phyloP scores from a whole-genome alignment of 495 filamentous ascomycete species.

The Evernia prunastri region DNA sequence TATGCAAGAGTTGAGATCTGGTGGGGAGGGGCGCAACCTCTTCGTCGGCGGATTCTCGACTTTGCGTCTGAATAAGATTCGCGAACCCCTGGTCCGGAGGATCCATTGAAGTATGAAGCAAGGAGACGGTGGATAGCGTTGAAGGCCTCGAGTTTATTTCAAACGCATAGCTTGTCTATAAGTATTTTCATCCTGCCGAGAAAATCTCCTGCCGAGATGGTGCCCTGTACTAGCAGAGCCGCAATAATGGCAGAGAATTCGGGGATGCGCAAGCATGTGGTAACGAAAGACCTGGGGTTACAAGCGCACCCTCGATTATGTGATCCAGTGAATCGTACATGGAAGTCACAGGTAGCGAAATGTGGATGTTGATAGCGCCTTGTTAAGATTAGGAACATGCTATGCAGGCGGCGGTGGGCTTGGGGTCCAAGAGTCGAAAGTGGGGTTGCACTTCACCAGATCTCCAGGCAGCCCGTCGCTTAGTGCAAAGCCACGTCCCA shows the following conservation, averaged over 20 bases:
- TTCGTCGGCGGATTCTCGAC: background rate
- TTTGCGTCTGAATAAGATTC: background rate
- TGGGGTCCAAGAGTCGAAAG: too few species aligned
- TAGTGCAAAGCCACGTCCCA: too few species aligned
- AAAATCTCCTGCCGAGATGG: too few species aligned
- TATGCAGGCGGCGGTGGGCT: too few species aligned
- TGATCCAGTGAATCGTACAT: too few species aligned
- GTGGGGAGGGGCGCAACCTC: background rate
- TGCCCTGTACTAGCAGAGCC: too few species aligned
- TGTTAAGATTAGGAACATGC: too few species aligned
- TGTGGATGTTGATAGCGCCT: too few species aligned
- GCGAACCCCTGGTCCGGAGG: background rate
- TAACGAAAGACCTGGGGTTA: background rate
- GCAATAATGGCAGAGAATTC: background rate
- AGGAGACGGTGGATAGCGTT: background rate
- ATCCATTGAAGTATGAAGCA: conserved; percentile 1
- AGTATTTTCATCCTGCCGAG: background rate
- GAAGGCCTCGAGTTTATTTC: background rate
- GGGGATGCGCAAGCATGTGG: background rate
- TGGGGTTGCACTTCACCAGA: too few species aligned
- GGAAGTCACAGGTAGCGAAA: too few species aligned
- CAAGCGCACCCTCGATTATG: too few species aligned
- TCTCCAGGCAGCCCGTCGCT: too few species aligned
- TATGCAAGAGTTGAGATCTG: background rate
- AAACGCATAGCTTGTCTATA: background rate